Percentiles rank a stretch among this genome's conserved stretches.
These are phyloP conservation scores for Bacterosira constricta DNA, from an alignment of 108 stramenopile genomes.

Conservation along the genomic window DNA sequence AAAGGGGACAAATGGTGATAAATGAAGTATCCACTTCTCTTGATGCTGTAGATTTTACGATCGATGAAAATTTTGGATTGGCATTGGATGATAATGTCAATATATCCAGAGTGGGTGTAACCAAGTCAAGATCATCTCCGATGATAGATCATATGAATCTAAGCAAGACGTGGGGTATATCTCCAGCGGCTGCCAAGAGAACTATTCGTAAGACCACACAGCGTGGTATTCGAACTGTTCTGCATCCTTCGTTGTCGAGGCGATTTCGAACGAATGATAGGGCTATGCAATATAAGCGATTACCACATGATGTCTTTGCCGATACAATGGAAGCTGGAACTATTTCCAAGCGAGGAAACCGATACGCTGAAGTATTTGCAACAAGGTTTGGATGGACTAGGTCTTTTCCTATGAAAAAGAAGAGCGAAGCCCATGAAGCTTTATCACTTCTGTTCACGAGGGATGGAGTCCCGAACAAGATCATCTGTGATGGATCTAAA, in stretches of 20 bases:
- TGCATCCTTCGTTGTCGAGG: neutral
- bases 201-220: constrained; percentile 27
- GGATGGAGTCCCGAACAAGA: constrained; percentile 32
- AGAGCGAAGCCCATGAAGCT: constrained; percentile 9
- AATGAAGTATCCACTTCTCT: neutral
- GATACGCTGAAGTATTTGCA: constrained; percentile 13
- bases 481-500: constrained; percentile 39
- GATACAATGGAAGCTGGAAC: neutral
- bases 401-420: constrained; percentile 19
- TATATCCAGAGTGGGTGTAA: neutral
- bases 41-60: neutral
- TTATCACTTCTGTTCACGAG: constrained; percentile 19
- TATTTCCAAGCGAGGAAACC: neutral
- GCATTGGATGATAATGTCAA: neutral
- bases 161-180: constrained; percentile 29
- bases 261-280: constrained; percentile 18
- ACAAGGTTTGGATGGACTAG: constrained; percentile 9
- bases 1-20: neutral
- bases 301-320: neutral
- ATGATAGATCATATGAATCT: constrained; percentile 3
- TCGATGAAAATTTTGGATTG: neutral
- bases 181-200: constrained; percentile 6
- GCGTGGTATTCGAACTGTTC: constrained; percentile 17
- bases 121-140: neutral
- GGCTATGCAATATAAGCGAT: constrained; percentile 1